These are phyloP conservation scores for Suillus sp. DNA, from an alignment of 768 basidiomycete genomes.

Conservation along the genomic window DNA sequence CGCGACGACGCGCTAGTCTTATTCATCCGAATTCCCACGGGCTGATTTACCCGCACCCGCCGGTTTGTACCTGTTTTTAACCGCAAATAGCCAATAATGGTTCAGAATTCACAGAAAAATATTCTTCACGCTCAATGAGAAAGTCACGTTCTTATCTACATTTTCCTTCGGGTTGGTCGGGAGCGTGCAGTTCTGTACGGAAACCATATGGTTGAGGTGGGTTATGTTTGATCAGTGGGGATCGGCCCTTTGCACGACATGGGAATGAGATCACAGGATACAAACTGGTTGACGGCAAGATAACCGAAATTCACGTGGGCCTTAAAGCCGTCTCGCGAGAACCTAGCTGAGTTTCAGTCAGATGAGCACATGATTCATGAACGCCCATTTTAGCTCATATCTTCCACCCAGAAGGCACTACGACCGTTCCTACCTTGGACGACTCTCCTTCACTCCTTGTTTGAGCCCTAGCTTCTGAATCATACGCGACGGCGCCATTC, in stretches of 20 bases:
- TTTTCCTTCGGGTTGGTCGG: conserved; percentile 8
- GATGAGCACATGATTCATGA: conserved; percentile 20
- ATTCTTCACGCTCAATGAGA: conserved; percentile 17
- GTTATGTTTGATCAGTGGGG: neutral
- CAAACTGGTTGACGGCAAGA: conserved; percentile 1
- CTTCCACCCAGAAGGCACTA: conserved; percentile 24
- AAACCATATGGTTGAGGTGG: neutral
- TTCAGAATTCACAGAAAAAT: conserved; percentile 15
- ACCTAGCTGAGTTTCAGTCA: conserved; percentile 14
- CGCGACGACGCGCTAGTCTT: conserved; percentile 40
- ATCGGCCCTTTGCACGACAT: neutral
- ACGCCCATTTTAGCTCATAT: conserved; percentile 21
- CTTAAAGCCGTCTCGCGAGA: conserved; percentile 13
- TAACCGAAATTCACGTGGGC: conserved; percentile 30
- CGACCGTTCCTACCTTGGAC: conserved; percentile 8
- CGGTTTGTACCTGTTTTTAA: conserved; percentile 19
- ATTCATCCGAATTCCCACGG: conserved; percentile 39
- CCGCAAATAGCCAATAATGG: conserved; percentile 19
- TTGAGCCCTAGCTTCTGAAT: conserved; percentile 14
- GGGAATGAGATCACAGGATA: conserved; percentile 5
- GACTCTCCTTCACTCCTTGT: conserved; percentile 7
- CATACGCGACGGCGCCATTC: neutral
- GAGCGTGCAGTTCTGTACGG: neutral
- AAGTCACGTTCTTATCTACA: conserved; percentile 10
- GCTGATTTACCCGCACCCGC: conserved; percentile 26